These are phyloP conservation scores for Trametes versicolor DNA, from an alignment of 1,284 basidiomycete species.

Conservation along the genomic window DNA sequence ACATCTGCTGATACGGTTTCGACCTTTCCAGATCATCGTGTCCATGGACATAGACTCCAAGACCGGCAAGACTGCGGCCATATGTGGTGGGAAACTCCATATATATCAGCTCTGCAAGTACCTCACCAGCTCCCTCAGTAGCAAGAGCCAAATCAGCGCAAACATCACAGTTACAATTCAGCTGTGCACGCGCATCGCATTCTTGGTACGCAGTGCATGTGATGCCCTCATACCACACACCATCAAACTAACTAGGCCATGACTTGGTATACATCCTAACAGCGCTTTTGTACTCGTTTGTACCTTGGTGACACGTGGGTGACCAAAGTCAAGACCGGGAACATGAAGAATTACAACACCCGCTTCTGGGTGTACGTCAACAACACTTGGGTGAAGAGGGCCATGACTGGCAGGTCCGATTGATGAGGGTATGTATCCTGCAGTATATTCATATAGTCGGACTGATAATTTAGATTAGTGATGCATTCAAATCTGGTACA, in stretches of 20 bases:
- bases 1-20: background rate
- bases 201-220: background rate
- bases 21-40: background rate
- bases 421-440: too few relatives aligned
- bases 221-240: background rate
- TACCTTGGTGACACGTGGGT: background rate
- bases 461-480: too few relatives aligned
- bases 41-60: background rate
- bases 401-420: too few relatives aligned
- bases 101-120: conserved; percentile 1
- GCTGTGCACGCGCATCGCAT: conserved; percentile 3
- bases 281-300: background rate
- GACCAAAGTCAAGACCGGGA: background rate
- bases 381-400: too few relatives aligned
- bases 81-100: background rate
- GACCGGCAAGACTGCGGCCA: too few relatives aligned
- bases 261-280: background rate
- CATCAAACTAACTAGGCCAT: too few relatives aligned
- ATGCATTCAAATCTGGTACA: too few relatives aligned
- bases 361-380: background rate
- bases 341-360: background rate
- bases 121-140: background rate
- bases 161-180: background rate
- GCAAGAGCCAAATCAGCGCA: background rate
- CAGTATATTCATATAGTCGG: too few relatives aligned